phyloP scores from a whole-genome alignment of 2,329 filamentous ascomycete genomes.

The Plectosphaerella sp. region DNA sequence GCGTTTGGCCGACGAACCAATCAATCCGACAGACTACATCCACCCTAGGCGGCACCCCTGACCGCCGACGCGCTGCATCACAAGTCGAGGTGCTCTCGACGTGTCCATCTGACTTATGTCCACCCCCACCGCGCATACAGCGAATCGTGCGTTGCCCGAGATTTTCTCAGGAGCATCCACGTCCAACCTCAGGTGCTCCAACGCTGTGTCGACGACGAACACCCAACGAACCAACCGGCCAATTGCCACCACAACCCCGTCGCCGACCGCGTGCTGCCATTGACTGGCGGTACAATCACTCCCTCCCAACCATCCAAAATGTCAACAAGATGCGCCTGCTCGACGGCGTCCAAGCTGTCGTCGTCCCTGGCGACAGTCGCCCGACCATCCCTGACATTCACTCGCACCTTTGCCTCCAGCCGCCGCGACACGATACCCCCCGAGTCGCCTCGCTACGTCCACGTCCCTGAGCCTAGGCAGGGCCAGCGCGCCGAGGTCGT shows the following conservation, averaged over 20 bases:
- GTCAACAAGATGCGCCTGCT: conserved; percentile 11
- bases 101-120: too few species aligned
- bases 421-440: conserved; percentile 45
- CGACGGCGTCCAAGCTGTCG: conserved; percentile 8
- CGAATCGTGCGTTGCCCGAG: conserved; percentile 2
- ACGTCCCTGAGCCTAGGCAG: conserved; percentile 74
- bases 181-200: conserved; percentile 3
- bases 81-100: too few species aligned
- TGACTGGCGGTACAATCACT: not conserved
- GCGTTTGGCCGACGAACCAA: conserved; percentile 9
- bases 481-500: conserved; percentile 60
- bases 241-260: not conserved
- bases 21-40: not conserved
- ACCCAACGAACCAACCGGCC: not conserved
- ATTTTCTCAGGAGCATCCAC: conserved; percentile 12
- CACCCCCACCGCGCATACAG: not conserved
- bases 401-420: conserved; percentile 25
- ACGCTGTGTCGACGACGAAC: not conserved
- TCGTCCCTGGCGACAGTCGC: not conserved
- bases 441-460: conserved; percentile 84
- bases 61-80: too few species aligned
- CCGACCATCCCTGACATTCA: conserved; percentile 7
- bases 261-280: conserved; percentile 1
- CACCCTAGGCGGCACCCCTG: not conserved
- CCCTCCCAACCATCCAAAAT: conserved; percentile 3